These are phyloP conservation scores for Citropsis articulata DNA, from an alignment of 345 rosid species.

Conservation along the genomic window DNA sequence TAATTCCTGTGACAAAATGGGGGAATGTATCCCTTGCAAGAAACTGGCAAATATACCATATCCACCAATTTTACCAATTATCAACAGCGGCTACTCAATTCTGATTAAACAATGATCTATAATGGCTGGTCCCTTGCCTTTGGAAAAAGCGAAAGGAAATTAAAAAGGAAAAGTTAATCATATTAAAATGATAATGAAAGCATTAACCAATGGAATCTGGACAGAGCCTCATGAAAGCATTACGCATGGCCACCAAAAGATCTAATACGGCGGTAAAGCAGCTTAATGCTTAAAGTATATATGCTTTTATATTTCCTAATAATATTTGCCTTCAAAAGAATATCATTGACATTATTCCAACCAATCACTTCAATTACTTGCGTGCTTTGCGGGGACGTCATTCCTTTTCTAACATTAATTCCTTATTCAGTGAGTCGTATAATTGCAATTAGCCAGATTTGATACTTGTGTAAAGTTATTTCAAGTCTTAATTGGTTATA, in stretches of 20 bases:
- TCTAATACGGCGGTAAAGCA: slow-evolving; percentile 36
- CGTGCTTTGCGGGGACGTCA: slow-evolving; percentile 37
- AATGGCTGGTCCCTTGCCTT: slow-evolving; percentile 33
- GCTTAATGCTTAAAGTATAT: slow-evolving; percentile 50
- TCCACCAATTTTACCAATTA: background rate
- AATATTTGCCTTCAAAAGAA: slow-evolving; percentile 25
- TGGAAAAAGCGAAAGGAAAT: slow-evolving; percentile 24
- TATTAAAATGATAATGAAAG: background rate
- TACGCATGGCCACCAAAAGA: slow-evolving; percentile 24
- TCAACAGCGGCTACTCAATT: background rate
- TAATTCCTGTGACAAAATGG: background rate
- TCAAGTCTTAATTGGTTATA: background rate
- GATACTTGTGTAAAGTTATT: slow-evolving; percentile 27
- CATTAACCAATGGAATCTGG: slow-evolving; percentile 19
- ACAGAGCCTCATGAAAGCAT: slow-evolving; percentile 17
- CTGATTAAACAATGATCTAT: background rate
- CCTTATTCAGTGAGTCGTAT: slow-evolving; percentile 11
- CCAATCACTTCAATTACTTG: slow-evolving; percentile 23
- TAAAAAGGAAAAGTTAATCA: background rate
- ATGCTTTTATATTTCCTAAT: slow-evolving; percentile 40
- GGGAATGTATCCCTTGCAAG: background rate
- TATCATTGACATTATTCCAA: slow-evolving; percentile 29
- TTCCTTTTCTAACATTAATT: slow-evolving; percentile 21
- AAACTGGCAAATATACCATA: background rate
- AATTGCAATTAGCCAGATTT: slow-evolving; percentile 14